Evolutionary conservation across 169 alveolate species (phyloP), one percentile per base, ranked within the genome.

Genomic region (Plasmodium gaboni): DNA sequence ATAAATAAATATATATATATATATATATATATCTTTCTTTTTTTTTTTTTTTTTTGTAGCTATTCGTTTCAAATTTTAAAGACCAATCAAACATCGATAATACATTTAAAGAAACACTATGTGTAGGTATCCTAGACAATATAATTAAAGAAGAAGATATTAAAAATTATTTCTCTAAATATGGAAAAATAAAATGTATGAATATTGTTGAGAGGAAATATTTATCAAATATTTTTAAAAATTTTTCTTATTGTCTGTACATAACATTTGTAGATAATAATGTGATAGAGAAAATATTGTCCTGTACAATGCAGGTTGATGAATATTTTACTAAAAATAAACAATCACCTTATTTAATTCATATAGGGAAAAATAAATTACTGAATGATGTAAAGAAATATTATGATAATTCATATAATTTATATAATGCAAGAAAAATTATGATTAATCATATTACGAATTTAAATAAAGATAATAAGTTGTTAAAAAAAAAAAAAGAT

Each of bases 201-300:
- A 67, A 55, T 55, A 12, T 80, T 80, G 32, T 68, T 15, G 83
- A 67, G 26, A 64, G 42, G 50, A 59, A 51, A 15, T 22, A 80
- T 67, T 80, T 80, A 80, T 80, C 90, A 46, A 80, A 32, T 12
- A 65, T 67, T 53, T 80, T 80, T 51, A 67, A 80, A 67, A 80
- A 50, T 10, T 80, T 80, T 80, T 63, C 90, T 26, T 80, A 67
- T 61, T 80, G 90, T 50, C 26, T 61, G 48, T 80, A 80, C 55
- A 53, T 80, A 80, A 67, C 32, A 19, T 80, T 51, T 24, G 32
- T 44, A 67, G 90, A 80, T 53, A 22, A 80, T 17, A 28, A 65
- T 80, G 73, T 55, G 46, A 60, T 80, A 42, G 90, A 80, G 15
- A 38, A 46, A 9, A 80, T 80, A 28, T 67, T 80, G 46, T 12